These are phyloP conservation scores for Blastobotrys chiropterorum DNA, from an alignment of 805 yeast genomes.

Conservation along the genomic window DNA sequence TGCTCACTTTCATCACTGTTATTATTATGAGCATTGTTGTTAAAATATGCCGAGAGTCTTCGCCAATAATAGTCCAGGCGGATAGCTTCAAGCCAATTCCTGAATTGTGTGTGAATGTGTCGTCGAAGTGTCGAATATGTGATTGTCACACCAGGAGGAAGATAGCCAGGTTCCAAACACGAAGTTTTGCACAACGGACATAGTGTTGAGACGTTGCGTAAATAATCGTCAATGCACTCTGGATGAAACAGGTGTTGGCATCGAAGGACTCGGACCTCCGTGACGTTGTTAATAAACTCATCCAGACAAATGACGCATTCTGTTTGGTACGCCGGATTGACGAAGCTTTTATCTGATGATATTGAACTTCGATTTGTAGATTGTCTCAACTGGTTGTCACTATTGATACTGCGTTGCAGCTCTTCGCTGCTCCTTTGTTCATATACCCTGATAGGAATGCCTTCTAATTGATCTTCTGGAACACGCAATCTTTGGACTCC, in stretches of 20 bases:
- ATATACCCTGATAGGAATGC: no score
- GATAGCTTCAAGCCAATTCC: not conserved
- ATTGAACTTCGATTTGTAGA: not conserved
- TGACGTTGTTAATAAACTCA: not conserved
- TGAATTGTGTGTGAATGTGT: not conserved
- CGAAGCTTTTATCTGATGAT: not conserved
- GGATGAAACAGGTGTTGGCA: not conserved
- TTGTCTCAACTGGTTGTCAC: not conserved
- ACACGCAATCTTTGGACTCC: not conserved
- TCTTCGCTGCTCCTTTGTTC: no score
- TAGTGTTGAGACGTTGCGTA: not conserved
- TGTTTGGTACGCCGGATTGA: not conserved
- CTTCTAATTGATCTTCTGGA: not conserved
- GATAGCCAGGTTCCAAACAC: not conserved
- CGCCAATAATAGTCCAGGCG: no score
- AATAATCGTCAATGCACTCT: not conserved
- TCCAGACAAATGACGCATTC: not conserved
- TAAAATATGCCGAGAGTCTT: no score
- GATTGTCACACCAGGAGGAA: not conserved
- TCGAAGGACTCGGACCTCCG: not conserved
- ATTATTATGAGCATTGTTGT: no score
- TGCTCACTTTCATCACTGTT: no score
- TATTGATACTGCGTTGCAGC: not conserved
- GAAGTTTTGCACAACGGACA: not conserved
- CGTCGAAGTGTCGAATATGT: not conserved